Base-by-base conservation (phyloP, 2,329 filamentous ascomycete species). In the Paraphoma sp. region DNA sequence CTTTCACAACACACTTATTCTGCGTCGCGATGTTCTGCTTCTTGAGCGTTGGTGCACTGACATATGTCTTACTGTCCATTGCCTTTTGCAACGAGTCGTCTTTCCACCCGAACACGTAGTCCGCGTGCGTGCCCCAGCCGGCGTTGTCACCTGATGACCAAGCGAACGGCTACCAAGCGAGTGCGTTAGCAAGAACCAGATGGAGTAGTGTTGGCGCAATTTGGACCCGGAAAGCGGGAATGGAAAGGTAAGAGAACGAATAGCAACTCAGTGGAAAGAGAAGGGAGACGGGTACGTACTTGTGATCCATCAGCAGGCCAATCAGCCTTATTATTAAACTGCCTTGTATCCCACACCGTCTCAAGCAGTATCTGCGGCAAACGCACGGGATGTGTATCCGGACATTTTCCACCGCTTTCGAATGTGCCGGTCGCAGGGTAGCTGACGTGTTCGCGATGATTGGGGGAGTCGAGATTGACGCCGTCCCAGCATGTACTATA, bases 71-170 rank as follows among this genome's bases (percentile, higher is more conserved):
- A 8, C 52, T 64, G 59, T 75, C 67, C 60, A 75, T 64, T 14
- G 64, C 64, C 52, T 68, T 67, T 56, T 73, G 69, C 28, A 73
- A 52, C 31, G 57, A 62, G 58, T 73, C 62, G 17, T 64, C 69
- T 53, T 73, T 69, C 70, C 71, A 74, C 6, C 71, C 71, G 51
- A 74, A 74, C 17, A 74, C 44, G 51, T 74, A 74, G 57, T 74
- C 71, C 12, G 69, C 71, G 57, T 74, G 71, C 6, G 64, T 69
- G 23, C 63, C 63, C 48, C 54, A 74, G 3, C 71, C 71, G 12
- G 62, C 66, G 33, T 48, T 59, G 48, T 74, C 71, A 14, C 69
- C 71, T 43, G 64, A 69, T 3, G 62, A 67, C 71, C 71, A 74
- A 0, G 71, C 64, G 49, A 74, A 74, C 12, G 71, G 71, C 52